Evolutionary conservation across 129 eudicot species (phyloP).

Genomic region (Lonicera japonica): DNA sequence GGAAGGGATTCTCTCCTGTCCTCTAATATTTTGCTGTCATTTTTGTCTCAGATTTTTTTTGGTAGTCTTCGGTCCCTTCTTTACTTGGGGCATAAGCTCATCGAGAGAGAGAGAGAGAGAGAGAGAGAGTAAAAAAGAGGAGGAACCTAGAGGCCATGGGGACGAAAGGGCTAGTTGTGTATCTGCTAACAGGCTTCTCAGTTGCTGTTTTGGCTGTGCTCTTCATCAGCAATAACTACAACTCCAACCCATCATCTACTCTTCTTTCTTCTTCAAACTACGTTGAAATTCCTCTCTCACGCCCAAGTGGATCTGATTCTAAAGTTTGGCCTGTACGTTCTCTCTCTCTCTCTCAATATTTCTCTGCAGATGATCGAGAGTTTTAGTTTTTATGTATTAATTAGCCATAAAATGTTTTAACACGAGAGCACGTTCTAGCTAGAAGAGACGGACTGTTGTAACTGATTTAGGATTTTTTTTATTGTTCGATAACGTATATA

Average conservation of each 20-base stretch:
- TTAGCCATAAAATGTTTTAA: too few species aligned
- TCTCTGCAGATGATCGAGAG: too few species aligned
- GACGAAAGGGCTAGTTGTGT: conserved; percentile 43
- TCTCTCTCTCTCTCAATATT: neutral
- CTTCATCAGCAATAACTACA: conserved; percentile 22
- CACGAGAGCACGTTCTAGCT: too few species aligned
- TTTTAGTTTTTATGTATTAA: too few species aligned
- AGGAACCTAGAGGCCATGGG: conserved; percentile 45
- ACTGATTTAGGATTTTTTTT: neutral
- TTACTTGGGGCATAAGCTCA: too few species aligned
- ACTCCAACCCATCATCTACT: conserved; percentile 1
- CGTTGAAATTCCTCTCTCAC: neutral
- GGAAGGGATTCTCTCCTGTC: too few species aligned
- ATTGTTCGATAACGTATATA: neutral
- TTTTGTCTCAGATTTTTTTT: too few species aligned
- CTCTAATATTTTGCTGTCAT: too few species aligned
- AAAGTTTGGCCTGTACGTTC: conserved; percentile 81
- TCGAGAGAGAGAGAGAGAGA: too few species aligned
- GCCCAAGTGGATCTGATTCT: conserved; percentile 21
- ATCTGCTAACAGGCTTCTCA: conserved; percentile 38
- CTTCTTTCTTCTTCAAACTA: conserved; percentile 15
- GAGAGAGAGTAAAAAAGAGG: too few species aligned
- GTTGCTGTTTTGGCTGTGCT: conserved; percentile 34
- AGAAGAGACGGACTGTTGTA: too few species aligned
- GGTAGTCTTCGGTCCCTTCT: too few species aligned